Evolutionary conservation across 2,329 filamentous ascomycete species (phyloP).

Genomic region (Anthostomella pinea): DNA sequence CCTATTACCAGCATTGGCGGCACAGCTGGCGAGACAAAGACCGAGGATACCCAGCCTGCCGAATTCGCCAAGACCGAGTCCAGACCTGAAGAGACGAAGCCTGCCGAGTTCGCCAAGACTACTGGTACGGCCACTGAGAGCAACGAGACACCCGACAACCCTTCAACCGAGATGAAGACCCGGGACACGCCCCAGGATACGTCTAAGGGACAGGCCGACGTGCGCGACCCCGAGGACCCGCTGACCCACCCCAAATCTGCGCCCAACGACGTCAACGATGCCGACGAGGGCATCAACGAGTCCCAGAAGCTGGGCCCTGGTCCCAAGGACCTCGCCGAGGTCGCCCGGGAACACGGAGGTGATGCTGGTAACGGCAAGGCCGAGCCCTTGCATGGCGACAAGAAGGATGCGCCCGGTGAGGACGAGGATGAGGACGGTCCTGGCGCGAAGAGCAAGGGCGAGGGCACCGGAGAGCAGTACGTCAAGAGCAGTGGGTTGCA

Average conservation of each 20-base stretch:
- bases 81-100: slow-evolving; percentile 5
- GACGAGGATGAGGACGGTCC: slow-evolving; percentile 23
- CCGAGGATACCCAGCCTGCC: slow-evolving; percentile 13
- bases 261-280: slow-evolving; percentile 37
- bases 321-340: slow-evolving; percentile 39
- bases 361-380: slow-evolving; percentile 24
- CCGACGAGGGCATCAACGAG: slow-evolving; percentile 31
- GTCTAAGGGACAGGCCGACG: slow-evolving; percentile 38
- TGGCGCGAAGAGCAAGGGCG: slow-evolving; percentile 33
- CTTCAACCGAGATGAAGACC: slow-evolving; percentile 26
- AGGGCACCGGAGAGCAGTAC: slow-evolving; percentile 55
- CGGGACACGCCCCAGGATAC: slow-evolving; percentile 23
- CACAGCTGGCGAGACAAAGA: slow-evolving; percentile 1
- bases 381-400: slow-evolving; percentile 29
- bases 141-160: slow-evolving; percentile 25
- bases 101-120: slow-evolving; percentile 6
- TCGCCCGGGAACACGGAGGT: slow-evolving; percentile 29
- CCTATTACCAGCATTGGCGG: no score
- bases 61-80: slow-evolving; percentile 16
- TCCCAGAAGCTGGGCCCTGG: slow-evolving; percentile 39
- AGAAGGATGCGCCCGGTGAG: slow-evolving; percentile 16
- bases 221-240: slow-evolving; percentile 36
- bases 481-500: slow-evolving; percentile 56
- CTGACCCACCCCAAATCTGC: slow-evolving; percentile 33
- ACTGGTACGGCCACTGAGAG: slow-evolving; percentile 26